Percentiles rank a stretch among this genome's conserved stretches.
Conservation (phyloP, 83 land plant genomes). For the Diphasiastrum complanatum region DNA sequence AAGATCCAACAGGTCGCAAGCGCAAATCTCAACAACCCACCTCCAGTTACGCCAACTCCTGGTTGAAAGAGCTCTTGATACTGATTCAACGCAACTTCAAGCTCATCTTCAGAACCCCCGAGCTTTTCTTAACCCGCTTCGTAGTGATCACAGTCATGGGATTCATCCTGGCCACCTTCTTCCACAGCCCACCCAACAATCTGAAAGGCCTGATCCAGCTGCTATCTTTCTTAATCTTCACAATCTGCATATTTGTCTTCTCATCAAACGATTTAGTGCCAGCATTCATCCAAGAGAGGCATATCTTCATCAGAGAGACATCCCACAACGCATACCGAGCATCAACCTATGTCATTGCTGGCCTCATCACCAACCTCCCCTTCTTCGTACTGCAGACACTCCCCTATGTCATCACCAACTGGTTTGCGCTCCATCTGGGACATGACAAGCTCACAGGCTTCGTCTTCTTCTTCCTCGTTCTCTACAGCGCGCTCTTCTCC, state of each 20-base stretch:
- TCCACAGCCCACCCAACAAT: constrained; percentile 31
- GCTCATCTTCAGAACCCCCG: no score
- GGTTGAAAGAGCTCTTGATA: no score
- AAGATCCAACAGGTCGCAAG: neutral
- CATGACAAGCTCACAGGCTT: constrained; percentile 20
- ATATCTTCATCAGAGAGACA: constrained; percentile 61
- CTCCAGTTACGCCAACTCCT: neutral
- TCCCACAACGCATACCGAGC: constrained; percentile 60
- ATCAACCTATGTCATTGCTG: constrained; percentile 50
- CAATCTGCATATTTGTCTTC: constrained; percentile 56
- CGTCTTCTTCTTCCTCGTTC: constrained; percentile 39
- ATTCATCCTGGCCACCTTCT: constrained; percentile 57
- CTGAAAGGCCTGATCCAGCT: constrained; percentile 45
- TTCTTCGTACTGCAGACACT: constrained; percentile 44
- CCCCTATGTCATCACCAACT: constrained; percentile 38
- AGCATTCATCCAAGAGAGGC: constrained; percentile 58
- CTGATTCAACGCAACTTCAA: no score
- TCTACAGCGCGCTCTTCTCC: constrained; percentile 41
- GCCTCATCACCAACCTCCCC: constrained; percentile 47
- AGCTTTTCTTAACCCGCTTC: no score
- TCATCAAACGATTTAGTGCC: constrained; percentile 65
- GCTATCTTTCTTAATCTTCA: constrained; percentile 55
- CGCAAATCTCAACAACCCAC: no score
- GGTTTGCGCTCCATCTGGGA: constrained; percentile 36
- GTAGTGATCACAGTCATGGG: no score